Base-by-base conservation (phyloP, 2,329 filamentous ascomycete species). In the Fusarium annulatum region DNA sequence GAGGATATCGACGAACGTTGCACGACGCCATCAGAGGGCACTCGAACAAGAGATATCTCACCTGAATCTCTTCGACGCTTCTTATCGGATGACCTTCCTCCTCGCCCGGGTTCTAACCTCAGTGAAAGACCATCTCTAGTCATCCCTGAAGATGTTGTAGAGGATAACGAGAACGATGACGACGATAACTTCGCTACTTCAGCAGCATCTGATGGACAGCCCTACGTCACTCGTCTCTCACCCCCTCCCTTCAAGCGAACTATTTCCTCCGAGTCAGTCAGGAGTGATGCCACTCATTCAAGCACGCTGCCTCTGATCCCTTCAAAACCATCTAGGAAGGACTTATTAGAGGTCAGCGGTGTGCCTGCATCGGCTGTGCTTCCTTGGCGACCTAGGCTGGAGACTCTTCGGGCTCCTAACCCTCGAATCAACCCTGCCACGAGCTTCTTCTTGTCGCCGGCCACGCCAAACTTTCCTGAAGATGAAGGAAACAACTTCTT, bases 101-200 rank as follows among this genome's bases (percentile, higher is more conserved):
- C 72, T 41, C 75, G 75, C 42, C 77, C 75, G 23, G 74, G 71
- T 63, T 79, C 72, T 19, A 77, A 75, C 38, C 53, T 75, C 12
- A 77, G 80, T 15, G 78, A 81, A n/a, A 78, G 81, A 12, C 79
- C 80, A 5, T 61, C 78, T 2, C 48, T 84, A 14, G 55, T 77
- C 26, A 83, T 84, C 12, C 80, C 83, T 23, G 82, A 83, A 14
- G 81, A 83, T 11, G 77, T 81, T 42, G 75, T 76, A 36, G 80
- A 79, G 45, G 83, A 85, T 78, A 82, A 82, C 48, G 82, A 85
- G 79, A 82, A 82, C 49, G 88, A 90, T 56, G 88, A 91, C 69
- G 89, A 91, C 73, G 88, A 90, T 71, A 91, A 91, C 80, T 91
- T 91, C 75, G 88, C 88, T n/a, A 86, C 84, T 8, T 86, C 86